Evolutionary conservation across 73 alveolate genomes (phyloP).

Genomic region (Paramecium sonneborni): DNA sequence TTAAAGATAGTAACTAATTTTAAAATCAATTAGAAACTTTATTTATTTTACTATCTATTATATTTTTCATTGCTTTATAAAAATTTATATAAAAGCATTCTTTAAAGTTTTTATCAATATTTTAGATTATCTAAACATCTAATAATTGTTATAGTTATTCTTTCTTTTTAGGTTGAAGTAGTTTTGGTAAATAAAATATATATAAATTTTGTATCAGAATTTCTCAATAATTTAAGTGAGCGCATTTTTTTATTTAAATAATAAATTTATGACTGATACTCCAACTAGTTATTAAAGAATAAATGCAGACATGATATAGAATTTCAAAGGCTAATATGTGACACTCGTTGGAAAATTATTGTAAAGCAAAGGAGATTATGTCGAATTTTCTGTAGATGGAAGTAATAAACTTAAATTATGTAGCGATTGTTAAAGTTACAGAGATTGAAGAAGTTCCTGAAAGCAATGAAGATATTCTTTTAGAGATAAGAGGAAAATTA

Average conservation of each 20-base stretch:
- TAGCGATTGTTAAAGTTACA: neutral
- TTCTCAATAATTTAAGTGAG: neutral
- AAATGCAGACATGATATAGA: neutral
- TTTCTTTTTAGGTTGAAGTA: too few species aligned
- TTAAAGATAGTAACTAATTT: too few species aligned
- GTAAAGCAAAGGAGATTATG: slow-evolving; percentile 11
- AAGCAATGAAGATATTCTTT: neutral
- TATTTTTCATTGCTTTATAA: too few species aligned
- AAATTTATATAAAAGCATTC: too few species aligned
- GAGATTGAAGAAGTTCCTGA: slow-evolving; percentile 32
- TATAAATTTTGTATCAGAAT: neutral
- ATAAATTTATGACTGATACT: neutral
- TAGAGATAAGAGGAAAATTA: neutral
- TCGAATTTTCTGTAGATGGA: neutral
- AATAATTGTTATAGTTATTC: too few species aligned
- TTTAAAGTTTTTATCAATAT: too few species aligned
- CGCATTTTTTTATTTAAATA: neutral
- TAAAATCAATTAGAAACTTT: too few species aligned
- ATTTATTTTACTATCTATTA: too few species aligned
- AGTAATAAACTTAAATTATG: neutral
- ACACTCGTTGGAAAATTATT: neutral
- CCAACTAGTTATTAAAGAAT: slow-evolving; percentile 4
- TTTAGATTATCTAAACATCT: too few species aligned
- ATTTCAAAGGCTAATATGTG: neutral
- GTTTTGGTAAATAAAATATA: neutral